These are phyloP conservation scores for Rosa lucieae DNA, from an alignment of 306 rosid genomes.

Conservation along the genomic window DNA sequence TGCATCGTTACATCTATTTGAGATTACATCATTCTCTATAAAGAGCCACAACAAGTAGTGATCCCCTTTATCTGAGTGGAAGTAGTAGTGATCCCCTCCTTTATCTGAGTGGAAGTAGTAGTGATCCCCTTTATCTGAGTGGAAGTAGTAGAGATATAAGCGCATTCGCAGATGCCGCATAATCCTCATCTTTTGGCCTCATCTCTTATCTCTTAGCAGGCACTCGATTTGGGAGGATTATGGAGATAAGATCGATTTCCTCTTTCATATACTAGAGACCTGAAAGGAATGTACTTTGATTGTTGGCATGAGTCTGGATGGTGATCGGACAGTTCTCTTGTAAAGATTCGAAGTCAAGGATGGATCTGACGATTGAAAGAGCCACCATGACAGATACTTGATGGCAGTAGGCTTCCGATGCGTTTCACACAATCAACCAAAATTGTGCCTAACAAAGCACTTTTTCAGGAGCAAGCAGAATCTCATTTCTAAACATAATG, in stretches of 20 bases:
- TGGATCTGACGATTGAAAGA: background rate
- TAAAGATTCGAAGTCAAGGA: background rate
- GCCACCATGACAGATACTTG: background rate
- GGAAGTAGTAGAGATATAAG: background rate
- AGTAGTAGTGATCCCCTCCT: background rate
- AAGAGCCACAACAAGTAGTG: background rate
- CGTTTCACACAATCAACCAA: background rate
- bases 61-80: background rate
- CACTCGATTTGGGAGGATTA: background rate
- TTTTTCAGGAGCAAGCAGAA: background rate
- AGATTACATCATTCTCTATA: background rate
- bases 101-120: background rate
- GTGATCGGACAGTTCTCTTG: constrained; percentile 33
- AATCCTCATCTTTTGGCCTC: too few relatives aligned
- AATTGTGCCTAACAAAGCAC: background rate
- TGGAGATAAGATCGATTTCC: background rate
- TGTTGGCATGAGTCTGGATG: constrained; percentile 8
- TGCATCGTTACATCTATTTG: background rate
- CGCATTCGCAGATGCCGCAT: background rate
- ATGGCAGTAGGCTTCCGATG: background rate
- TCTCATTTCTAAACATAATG: background rate
- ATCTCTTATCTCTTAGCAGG: too few relatives aligned
- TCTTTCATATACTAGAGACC: background rate
- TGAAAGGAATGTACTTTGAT: background rate
- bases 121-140: background rate